Evolutionary conservation across 805 yeast species (phyloP).

Genomic region (Barnettozyma pratensis): DNA sequence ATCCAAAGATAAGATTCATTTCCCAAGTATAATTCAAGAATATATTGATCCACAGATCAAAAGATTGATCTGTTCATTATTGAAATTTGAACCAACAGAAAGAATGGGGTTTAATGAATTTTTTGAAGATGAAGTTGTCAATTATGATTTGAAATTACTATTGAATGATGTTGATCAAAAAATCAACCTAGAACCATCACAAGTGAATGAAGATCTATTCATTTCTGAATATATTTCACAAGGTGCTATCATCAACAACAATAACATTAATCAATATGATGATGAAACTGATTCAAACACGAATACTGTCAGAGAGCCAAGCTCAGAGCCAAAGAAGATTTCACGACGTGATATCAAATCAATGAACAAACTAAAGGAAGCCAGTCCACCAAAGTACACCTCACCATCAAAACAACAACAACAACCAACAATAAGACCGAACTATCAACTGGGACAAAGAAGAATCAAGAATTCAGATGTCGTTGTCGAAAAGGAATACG

Average conservation of each 20-base stretch:
- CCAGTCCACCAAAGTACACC: conserved; percentile 5
- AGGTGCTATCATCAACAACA: conserved; percentile 22
- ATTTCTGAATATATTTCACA: conserved; percentile 71
- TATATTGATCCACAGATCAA: conserved; percentile 57
- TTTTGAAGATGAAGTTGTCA: conserved; percentile 66
- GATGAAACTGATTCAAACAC: conserved; percentile 12
- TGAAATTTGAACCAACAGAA: conserved; percentile 81
- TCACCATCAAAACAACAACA: not conserved
- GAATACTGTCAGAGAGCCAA: conserved; percentile 1
- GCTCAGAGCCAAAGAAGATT: conserved; percentile 10
- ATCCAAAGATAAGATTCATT: conserved; percentile 69
- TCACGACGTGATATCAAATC: conserved; percentile 23
- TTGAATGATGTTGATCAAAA: conserved; percentile 36
- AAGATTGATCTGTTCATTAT: conserved; percentile 64
- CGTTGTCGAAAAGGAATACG: conserved; percentile 77
- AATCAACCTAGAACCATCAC: conserved; percentile 58
- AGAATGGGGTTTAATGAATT: conserved; percentile 87
- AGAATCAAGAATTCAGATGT: conserved; percentile 37
- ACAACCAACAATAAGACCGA: conserved; percentile 1
- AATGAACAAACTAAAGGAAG: conserved; percentile 12
- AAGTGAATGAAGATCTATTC: conserved; percentile 71
- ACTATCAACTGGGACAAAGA: not conserved
- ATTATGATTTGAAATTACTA: conserved; percentile 39
- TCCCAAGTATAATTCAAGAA: conserved; percentile 56
- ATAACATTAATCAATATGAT: conserved; percentile 12